Evolutionary conservation across 208 protist genomes (phyloP).

Genomic region (Acanthamoeba royreba): DNA sequence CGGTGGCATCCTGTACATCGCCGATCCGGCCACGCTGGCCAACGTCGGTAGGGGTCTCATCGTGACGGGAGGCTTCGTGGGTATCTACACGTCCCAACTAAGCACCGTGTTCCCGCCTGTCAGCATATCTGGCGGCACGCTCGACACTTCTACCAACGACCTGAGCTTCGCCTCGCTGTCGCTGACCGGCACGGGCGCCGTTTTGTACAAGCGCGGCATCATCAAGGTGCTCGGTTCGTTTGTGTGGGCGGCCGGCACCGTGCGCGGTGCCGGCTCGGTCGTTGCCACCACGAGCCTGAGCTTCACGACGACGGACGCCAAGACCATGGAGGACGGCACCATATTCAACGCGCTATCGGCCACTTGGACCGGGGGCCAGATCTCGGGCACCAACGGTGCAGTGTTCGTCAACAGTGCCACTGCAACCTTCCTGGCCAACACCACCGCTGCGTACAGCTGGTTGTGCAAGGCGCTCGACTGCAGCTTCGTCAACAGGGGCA

Average conservation of each 20-base stretch:
- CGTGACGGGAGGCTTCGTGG: conserved; percentile 16
- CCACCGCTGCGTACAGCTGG: neutral
- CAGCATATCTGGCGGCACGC: neutral
- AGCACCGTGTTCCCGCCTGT: conserved; percentile 15
- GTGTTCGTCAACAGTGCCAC: conserved; percentile 38
- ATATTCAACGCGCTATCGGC: neutral
- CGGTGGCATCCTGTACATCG: conserved; percentile 18
- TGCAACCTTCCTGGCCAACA: neutral
- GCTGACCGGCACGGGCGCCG: neutral
- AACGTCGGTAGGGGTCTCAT: neutral
- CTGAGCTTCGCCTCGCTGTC: neutral
- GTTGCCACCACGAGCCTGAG: neutral
- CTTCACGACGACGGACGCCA: neutral
- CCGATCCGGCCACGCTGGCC: neutral
- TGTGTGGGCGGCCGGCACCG: neutral
- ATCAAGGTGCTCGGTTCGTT: neutral
- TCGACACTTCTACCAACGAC: conserved; percentile 43
- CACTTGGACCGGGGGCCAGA: neutral
- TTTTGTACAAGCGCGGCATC: conserved; percentile 11
- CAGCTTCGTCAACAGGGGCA: neutral
- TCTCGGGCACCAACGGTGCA: neutral
- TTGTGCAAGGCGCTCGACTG: neutral
- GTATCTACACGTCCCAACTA: conserved; percentile 6
- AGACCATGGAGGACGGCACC: neutral
- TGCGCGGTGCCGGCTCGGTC: neutral